phyloP scores from a whole-genome alignment of 2,329 filamentous ascomycete genomes.

The Cadophora gregata region DNA sequence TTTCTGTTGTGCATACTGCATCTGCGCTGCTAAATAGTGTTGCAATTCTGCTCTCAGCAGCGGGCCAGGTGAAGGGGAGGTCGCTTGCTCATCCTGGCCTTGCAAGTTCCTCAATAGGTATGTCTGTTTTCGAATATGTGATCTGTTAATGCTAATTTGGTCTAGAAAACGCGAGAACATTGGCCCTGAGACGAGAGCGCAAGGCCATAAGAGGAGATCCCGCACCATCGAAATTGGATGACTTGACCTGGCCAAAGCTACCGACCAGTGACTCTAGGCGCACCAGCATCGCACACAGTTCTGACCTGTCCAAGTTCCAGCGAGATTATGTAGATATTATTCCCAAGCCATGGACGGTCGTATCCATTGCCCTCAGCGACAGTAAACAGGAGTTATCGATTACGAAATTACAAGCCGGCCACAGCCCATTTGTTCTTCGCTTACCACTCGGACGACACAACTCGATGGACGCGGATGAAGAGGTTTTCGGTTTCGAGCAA shows the following conservation, averaged over 20 bases:
- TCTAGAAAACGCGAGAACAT: conserved; percentile 72
- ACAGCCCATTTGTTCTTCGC: conserved; percentile 83
- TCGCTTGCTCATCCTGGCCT: conserved; percentile 58
- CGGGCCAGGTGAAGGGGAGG: conserved; percentile 54
- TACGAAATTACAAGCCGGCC: conserved; percentile 78
- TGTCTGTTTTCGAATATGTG: conserved; percentile 3
- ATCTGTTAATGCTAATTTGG: conserved; percentile 27
- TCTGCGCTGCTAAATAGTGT: conserved; percentile 69
- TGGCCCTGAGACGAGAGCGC: conserved; percentile 70
- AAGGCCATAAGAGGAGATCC: conserved; percentile 53
- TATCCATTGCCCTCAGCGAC: conserved; percentile 86
- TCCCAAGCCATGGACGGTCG: conserved; percentile 80
- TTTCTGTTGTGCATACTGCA: conserved; percentile 63
- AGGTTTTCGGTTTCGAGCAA: conserved; percentile 82
- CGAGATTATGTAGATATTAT: conserved; percentile 85
- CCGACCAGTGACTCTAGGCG: conserved; percentile 48
- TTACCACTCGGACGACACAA: conserved; percentile 84
- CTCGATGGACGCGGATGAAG: conserved; percentile 78
- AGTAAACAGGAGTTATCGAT: conserved; percentile 84
- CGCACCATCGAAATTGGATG: conserved; percentile 31
- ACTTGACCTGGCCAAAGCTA: conserved; percentile 53
- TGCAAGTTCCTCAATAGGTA: conserved; percentile 63
- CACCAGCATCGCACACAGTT: conserved; percentile 53
- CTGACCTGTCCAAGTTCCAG: conserved; percentile 71
- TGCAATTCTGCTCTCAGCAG: conserved; percentile 69